Base-by-base conservation (phyloP, 2,329 filamentous ascomycete species). In the Dactylellina haptotyla region DNA sequence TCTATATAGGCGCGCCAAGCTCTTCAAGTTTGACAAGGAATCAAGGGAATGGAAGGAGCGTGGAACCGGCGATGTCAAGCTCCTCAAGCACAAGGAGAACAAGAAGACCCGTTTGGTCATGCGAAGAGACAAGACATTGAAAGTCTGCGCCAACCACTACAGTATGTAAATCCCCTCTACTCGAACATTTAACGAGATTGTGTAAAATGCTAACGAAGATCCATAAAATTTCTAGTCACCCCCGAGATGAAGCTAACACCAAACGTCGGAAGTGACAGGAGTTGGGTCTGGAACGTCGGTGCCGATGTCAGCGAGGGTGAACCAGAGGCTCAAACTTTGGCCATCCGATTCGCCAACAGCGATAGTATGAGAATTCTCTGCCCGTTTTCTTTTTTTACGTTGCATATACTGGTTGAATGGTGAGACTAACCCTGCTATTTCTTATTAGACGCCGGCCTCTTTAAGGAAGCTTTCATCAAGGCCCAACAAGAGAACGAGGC, bases 81-180 rank as follows among this genome's bases (percentile, higher is more conserved):
- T 99, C 83, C 86, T 99, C 81, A 98, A 97, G 89, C 95, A 99
- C 87, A 95, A 93, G 87, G 93, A 97, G 86, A 97, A 97, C 82
- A 89, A 90, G 84, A 98, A 98, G 90, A 97, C 93, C 71, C 89
- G 95, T 79, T 86, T 99, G 79, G 95, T 99, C 79, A 99, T 99
- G 95, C 91, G 95, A 82, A 88, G 95, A 82, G 95, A 99, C 86
- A 98, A 98, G 92, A 99, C 95, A 75, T 89, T 98, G 85, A 99
- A 99, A 88, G 95, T 99, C 84, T 99, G 95, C 89, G 95, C 95
- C 81, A 99, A 99, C 87, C 95, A 99, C 87, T 99, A 99, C 84
- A 90, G 93, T 97, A 89, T 80, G 90, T 53, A 8, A 34, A 18
- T 46, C 26, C 3, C n/a, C n/a, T n/a, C n/a, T n/a, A n/a, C n/a